Conservation (phyloP, 2,329 filamentous ascomycete genomes). For the Fusarium drepaniforme region DNA sequence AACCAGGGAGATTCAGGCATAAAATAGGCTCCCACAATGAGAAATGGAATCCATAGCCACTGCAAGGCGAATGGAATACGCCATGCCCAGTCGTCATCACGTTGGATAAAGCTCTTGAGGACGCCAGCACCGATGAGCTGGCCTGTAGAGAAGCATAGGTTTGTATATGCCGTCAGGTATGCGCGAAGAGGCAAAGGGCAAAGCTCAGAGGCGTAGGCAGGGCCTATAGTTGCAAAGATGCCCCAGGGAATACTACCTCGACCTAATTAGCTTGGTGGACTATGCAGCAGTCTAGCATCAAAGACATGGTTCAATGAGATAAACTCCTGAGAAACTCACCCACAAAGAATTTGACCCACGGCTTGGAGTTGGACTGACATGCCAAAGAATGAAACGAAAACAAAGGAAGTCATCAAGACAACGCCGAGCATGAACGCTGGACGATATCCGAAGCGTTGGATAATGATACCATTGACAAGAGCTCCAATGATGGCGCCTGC, state of each 20-base stretch:
- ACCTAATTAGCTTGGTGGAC: too few species aligned
- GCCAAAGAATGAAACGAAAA: background rate
- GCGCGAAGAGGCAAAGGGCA: background rate
- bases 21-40: background rate
- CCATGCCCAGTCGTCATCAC: background rate
- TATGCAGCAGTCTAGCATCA: too few species aligned
- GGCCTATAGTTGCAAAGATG: background rate
- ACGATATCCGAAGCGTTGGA: background rate
- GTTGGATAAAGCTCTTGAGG: background rate
- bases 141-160: background rate
- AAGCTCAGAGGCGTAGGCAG: background rate
- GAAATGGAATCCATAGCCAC: background rate
- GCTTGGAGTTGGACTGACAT: background rate
- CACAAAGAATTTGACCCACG: background rate
- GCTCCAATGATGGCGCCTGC: background rate
- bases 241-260: background rate
- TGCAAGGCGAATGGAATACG: background rate
- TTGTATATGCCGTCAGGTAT: background rate
- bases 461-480: background rate
- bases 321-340: background rate
- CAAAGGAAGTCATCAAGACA: background rate
- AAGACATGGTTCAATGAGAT: too few species aligned
- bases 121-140: background rate
- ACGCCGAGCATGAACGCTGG: background rate
- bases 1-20: background rate